phyloP scores from a whole-genome alignment of 176 grass and related monocot genomes.

The Stipa capillata region DNA sequence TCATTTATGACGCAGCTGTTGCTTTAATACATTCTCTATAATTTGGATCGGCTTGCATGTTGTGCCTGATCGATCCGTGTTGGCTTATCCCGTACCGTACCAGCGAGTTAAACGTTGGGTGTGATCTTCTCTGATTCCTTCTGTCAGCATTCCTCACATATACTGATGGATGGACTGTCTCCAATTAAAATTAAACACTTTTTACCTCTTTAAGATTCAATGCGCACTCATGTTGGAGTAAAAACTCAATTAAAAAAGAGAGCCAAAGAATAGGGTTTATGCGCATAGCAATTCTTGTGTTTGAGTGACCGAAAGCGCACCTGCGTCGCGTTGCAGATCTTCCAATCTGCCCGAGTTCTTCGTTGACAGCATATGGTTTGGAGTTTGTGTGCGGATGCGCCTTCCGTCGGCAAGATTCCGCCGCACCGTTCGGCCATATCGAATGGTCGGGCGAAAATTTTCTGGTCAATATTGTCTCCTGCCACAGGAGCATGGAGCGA shows the following conservation, averaged over 20 bases:
- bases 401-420: constrained; percentile 31
- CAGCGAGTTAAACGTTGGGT: background rate
- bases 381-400: background rate
- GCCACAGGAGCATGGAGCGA: background rate
- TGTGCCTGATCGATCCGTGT: background rate
- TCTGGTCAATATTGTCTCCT: background rate
- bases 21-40: background rate
- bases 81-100: background rate
- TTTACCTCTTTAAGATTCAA: background rate
- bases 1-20: background rate
- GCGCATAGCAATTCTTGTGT: background rate
- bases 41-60: background rate
- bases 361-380: too few relatives aligned
- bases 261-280: background rate
- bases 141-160: too few relatives aligned
- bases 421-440: constrained; percentile 8
- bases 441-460: background rate
- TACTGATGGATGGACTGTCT: too few relatives aligned
- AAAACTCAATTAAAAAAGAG: background rate
- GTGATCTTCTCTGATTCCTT: too few relatives aligned
- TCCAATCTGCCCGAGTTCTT: too few relatives aligned
- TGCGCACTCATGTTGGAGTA: background rate
- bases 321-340: background rate
- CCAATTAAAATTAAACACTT: too few relatives aligned
- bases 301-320: background rate